These are phyloP conservation scores for Viridothelium virens DNA, from an alignment of 495 filamentous ascomycete species.

Conservation along the genomic window DNA sequence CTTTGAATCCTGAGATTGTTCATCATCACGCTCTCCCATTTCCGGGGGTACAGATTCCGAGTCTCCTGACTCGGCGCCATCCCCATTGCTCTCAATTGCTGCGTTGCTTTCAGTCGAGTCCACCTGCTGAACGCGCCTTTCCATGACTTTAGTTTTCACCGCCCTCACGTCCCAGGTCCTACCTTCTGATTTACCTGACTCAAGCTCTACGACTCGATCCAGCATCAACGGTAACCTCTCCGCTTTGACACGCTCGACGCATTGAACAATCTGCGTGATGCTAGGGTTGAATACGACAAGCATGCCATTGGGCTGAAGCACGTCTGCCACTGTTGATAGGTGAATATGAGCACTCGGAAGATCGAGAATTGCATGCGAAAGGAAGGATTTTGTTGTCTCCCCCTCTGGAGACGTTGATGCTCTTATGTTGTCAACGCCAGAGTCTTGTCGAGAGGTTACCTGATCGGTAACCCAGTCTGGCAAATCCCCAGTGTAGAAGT, in stretches of 20 bases:
- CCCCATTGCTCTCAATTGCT: not conserved
- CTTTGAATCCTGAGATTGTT: conserved; percentile 21
- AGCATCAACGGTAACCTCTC: conserved; percentile 48
- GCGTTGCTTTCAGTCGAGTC: conserved; percentile 11
- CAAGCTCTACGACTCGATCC: conserved; percentile 58
- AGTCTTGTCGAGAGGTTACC: conserved; percentile 21
- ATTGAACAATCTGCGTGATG: conserved; percentile 64
- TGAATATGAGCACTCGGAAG: conserved; percentile 54
- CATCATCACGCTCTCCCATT: conserved; percentile 18
- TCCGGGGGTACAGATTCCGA: not conserved
- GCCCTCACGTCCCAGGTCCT: conserved; percentile 60
- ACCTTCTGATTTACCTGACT: conserved; percentile 46
- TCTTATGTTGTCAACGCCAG: not conserved
- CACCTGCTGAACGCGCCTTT: conserved; percentile 8
- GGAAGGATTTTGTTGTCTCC: conserved; percentile 43
- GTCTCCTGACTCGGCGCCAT: not conserved
- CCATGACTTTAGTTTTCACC: conserved; percentile 37
- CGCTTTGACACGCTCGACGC: conserved; percentile 46
- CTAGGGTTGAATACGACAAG: conserved; percentile 66
- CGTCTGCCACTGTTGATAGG: conserved; percentile 48
- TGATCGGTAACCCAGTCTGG: conserved; percentile 53
- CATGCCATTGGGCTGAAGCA: conserved; percentile 53
- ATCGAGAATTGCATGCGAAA: conserved; percentile 62
- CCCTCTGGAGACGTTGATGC: conserved; percentile 4
- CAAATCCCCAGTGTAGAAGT: conserved; percentile 63